Conservation (phyloP, 2,329 filamentous ascomycete species). For the Macrophomina tecta region DNA sequence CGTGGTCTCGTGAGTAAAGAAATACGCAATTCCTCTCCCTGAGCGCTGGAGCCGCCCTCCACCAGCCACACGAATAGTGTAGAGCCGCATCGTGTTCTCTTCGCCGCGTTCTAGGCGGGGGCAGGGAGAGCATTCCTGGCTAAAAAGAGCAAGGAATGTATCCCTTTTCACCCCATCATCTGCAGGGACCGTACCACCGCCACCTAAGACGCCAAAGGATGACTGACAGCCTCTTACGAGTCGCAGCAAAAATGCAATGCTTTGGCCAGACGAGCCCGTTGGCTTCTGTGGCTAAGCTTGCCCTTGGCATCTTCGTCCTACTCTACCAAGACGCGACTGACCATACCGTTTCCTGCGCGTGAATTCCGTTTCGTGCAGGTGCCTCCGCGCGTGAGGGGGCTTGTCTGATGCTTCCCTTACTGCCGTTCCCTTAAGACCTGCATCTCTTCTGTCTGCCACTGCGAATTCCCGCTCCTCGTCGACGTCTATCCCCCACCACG, state of each 20-base stretch:
- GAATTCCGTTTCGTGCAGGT: constrained; percentile 18
- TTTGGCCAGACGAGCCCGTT: constrained; percentile 17
- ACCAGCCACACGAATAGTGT: constrained; percentile 9
- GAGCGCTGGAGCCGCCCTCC: neutral
- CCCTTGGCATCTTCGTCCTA: constrained; percentile 19
- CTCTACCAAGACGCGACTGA: constrained; percentile 16
- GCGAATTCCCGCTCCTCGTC: constrained; percentile 3
- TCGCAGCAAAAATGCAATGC: constrained; percentile 12
- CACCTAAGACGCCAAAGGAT: constrained; percentile 14
- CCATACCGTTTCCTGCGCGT: constrained; percentile 9
- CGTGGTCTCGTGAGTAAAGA: neutral
- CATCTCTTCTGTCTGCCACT: constrained; percentile 12
- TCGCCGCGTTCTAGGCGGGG: constrained; percentile 4
- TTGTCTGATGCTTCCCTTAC: constrained; percentile 19
- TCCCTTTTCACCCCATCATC: constrained; percentile 19
- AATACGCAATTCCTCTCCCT: neutral
- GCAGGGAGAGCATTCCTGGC: constrained; percentile 24
- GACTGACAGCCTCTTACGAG: constrained; percentile 10
- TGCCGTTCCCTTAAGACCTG: constrained; percentile 23
- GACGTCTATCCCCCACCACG: constrained; percentile 6
- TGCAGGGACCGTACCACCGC: constrained; percentile 26
- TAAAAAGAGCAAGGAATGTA: constrained; percentile 23
- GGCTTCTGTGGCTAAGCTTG: constrained; percentile 20
- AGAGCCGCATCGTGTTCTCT: constrained; percentile 11
- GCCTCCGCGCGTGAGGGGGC: constrained; percentile 15